A percentile compares a stretch with the other conserved stretches of the same genome.
Conservation (phyloP, 495 filamentous ascomycete species). For the Penicillium longicatenatum region DNA sequence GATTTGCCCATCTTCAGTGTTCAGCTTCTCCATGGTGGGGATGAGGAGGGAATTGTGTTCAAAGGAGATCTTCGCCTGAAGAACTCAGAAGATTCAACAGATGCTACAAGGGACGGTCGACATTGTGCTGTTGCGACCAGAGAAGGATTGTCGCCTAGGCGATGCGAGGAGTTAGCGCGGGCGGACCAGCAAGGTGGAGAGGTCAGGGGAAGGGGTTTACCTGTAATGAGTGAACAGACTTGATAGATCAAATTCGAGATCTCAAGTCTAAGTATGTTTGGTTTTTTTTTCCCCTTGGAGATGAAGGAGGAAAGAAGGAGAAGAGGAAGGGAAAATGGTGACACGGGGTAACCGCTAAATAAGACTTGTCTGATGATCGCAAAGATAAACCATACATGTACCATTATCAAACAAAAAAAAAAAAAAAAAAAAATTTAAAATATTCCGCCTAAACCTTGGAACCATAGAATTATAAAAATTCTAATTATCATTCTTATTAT, state of each 20-base stretch:
- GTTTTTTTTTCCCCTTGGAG: not conserved
- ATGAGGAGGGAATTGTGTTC: slow-evolving; percentile 7
- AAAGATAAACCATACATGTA: slow-evolving; percentile 12
- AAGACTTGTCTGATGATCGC: slow-evolving; percentile 25
- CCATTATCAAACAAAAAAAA: not conserved
- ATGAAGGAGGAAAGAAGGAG: slow-evolving; percentile 17
- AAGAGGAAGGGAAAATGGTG: slow-evolving; percentile 15
- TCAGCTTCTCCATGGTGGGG: slow-evolving; percentile 52
- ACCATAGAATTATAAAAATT: not conserved
- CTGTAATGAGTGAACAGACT: slow-evolving; percentile 16
- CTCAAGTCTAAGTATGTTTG: slow-evolving; percentile 4
- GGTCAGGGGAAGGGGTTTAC: slow-evolving; percentile 3
- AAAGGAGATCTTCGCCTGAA: slow-evolving; percentile 28
- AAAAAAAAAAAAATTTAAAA: not conserved
- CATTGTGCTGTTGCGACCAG: slow-evolving; percentile 43
- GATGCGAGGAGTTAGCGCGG: slow-evolving; percentile 20
- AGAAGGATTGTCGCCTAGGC: slow-evolving; percentile 37
- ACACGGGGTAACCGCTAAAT: slow-evolving; percentile 38
- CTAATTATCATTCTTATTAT: not conserved
- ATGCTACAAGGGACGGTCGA: slow-evolving; percentile 35
- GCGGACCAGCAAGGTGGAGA: not conserved
- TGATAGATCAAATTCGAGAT: slow-evolving; percentile 16
- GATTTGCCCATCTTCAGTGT: slow-evolving; percentile 82
- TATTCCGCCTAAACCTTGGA: not conserved
- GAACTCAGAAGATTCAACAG: slow-evolving; percentile 45